Conservation (phyloP, 352 stramenopile genomes). For the Phytophthora pisi region DNA sequence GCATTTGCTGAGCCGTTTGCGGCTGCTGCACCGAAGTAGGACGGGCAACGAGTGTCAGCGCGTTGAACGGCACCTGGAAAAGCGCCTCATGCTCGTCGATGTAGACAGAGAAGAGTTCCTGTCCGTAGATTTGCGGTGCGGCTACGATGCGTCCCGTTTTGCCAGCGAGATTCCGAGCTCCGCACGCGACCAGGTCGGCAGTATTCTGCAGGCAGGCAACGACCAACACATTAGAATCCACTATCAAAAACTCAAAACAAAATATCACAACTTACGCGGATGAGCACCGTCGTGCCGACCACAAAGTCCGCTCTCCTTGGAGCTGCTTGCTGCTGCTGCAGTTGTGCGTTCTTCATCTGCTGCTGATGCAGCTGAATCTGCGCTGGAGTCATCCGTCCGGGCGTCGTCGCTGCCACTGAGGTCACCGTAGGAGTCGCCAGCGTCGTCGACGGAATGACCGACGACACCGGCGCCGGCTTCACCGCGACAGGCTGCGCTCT, state of each 20-base stretch:
- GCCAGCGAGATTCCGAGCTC: conserved; percentile 71
- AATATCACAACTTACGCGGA: conserved; percentile 48
- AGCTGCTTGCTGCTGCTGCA: conserved; percentile 18
- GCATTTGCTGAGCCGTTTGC: conserved; percentile 36
- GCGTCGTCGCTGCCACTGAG: conserved; percentile 17
- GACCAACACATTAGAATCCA: not conserved
- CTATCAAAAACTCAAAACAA: not conserved
- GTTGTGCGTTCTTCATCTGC: conserved; percentile 40
- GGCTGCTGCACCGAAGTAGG: conserved; percentile 47
- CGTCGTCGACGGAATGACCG: conserved; percentile 39
- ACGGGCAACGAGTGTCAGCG: conserved; percentile 61
- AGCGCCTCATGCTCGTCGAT: conserved; percentile 84
- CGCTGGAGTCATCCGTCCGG: conserved; percentile 31
- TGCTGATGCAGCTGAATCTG: conserved; percentile 45
- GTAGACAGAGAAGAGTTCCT: conserved; percentile 84
- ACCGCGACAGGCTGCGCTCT: conserved; percentile 29
- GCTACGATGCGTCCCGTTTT: conserved; percentile 81
- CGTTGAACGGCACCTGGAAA: conserved; percentile 84
- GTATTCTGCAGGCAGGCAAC: conserved; percentile 49
- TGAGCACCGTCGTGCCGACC: conserved; percentile 68
- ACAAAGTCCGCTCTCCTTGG: conserved; percentile 68
- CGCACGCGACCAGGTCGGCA: conserved; percentile 72
- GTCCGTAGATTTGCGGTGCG: conserved; percentile 74
- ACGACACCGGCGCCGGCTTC: conserved; percentile 30
- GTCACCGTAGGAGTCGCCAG: conserved; percentile 21